Conservation (phyloP, 2,329 filamentous ascomycete species). For the Hypoxylon sp. region DNA sequence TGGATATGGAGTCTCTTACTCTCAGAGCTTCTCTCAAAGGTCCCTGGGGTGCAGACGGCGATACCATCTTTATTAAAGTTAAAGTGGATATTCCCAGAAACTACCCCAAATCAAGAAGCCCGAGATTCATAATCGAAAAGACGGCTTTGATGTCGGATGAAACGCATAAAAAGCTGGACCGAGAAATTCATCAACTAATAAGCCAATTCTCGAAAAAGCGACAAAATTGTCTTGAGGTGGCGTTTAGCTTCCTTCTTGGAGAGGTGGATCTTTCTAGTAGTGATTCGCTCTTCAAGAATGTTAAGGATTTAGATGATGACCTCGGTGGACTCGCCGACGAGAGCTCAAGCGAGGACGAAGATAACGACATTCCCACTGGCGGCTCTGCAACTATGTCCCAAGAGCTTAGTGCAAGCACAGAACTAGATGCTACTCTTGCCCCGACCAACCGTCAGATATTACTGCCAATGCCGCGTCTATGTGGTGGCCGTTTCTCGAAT, state of each 20-base stretch:
- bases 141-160: slow-evolving; percentile 73
- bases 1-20: slow-evolving; percentile 73
- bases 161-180: slow-evolving; percentile 66
- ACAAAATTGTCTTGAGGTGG: slow-evolving; percentile 74
- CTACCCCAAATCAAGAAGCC: slow-evolving; percentile 71
- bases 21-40: slow-evolving; percentile 74
- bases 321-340: slow-evolving; percentile 75
- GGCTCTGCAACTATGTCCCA: slow-evolving; percentile 73
- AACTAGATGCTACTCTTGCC: slow-evolving; percentile 68
- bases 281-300: slow-evolving; percentile 73
- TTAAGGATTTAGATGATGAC: slow-evolving; percentile 73
- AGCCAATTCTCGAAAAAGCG: slow-evolving; percentile 69
- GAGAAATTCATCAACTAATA: slow-evolving; percentile 70
- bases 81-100: slow-evolving; percentile 71
- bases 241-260: slow-evolving; percentile 74
- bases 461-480: slow-evolving; percentile 70
- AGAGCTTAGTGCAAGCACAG: slow-evolving; percentile 69
- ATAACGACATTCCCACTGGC: slow-evolving; percentile 68
- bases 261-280: slow-evolving; percentile 73
- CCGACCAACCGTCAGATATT: slow-evolving; percentile 67
- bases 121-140: slow-evolving; percentile 73
- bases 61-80: slow-evolving; percentile 73
- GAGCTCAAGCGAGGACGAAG: slow-evolving; percentile 88
- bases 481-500: slow-evolving; percentile 73
- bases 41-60: slow-evolving; percentile 72